phyloP scores from a whole-genome alignment of 192 early-diverging fungal genomes.

The Coemansia sp. region DNA sequence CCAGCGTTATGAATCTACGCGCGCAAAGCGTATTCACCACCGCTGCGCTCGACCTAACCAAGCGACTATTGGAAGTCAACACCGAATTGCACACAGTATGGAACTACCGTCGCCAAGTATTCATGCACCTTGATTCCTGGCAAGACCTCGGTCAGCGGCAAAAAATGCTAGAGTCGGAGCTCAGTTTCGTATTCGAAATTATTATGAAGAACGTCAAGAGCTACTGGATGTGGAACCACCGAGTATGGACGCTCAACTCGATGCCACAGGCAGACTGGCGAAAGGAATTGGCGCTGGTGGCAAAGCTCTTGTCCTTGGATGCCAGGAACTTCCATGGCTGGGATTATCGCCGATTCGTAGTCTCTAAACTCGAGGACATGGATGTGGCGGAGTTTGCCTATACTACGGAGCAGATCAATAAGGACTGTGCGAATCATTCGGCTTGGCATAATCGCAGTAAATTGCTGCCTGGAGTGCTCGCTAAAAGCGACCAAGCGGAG shows the following conservation, averaged over 20 bases:
- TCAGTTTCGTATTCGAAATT: conserved; percentile 74
- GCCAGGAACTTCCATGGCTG: conserved; percentile 98
- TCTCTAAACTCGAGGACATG: conserved; percentile 48
- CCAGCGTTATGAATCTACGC: conserved; percentile 25
- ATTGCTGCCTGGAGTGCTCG: conserved; percentile 59
- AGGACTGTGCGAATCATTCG: conserved; percentile 95
- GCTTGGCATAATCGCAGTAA: conserved; percentile 98
- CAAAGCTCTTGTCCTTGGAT: conserved; percentile 82
- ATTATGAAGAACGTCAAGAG: conserved; percentile 87
- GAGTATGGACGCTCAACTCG: conserved; percentile 82
- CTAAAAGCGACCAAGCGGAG: background rate
- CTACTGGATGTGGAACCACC: conserved; percentile 98
- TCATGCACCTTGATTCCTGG: conserved; percentile 40
- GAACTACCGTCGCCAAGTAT: conserved; percentile 85
- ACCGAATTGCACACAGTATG: conserved; percentile 95
- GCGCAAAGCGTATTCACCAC: conserved; percentile 20
- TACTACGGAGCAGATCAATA: conserved; percentile 86
- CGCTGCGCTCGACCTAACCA: conserved; percentile 68
- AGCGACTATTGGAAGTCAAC: conserved; percentile 74
- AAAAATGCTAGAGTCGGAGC: conserved; percentile 59
- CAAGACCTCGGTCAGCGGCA: conserved; percentile 17
- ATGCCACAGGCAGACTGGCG: conserved; percentile 81
- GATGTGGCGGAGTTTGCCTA: conserved; percentile 79
- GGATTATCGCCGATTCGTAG: conserved; percentile 93
- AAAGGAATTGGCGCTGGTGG: conserved; percentile 75